A percentile compares a stretch with the other conserved stretches of the same genome.
These are phyloP conservation scores for Datura wrightii DNA, from an alignment of 257 asterid species.

Conservation along the genomic window DNA sequence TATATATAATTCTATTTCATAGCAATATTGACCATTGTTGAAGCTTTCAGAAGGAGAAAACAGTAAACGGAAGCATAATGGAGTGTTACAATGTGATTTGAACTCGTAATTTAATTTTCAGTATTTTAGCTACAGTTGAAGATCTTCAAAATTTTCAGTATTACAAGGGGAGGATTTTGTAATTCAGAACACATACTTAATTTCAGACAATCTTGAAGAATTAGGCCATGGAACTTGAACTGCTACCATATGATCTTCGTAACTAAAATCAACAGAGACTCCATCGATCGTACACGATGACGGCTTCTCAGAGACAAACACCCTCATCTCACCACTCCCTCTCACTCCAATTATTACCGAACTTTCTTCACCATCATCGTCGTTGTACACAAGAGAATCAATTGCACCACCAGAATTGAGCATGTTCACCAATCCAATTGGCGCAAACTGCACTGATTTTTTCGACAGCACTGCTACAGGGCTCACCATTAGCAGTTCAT, in stretches of 20 bases:
- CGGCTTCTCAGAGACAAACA: constrained; percentile 45
- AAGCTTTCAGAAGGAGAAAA: too few species aligned
- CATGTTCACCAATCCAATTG: constrained; percentile 55
- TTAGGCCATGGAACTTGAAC: constrained; percentile 44
- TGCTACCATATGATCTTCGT: constrained; percentile 37
- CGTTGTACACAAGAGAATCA: constrained; percentile 25
- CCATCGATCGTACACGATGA: constrained; percentile 37
- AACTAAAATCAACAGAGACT: constrained; percentile 29
- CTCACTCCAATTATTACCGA: constrained; percentile 36
- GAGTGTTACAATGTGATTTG: too few species aligned
- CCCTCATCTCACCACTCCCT: constrained; percentile 45
- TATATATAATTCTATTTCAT: too few species aligned
- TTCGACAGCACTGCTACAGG: constrained; percentile 37
- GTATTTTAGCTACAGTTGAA: not conserved
- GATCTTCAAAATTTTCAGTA: not conserved
- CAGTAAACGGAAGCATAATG: too few species aligned
- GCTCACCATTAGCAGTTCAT: constrained; percentile 45
- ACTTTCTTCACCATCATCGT: constrained; percentile 13
- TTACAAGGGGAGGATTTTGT: too few species aligned
- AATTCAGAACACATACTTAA: constrained; percentile 37
- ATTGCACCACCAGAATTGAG: constrained; percentile 52
- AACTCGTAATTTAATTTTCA: too few species aligned
- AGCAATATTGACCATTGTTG: too few species aligned
- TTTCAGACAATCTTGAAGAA: constrained; percentile 26
- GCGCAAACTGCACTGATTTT: constrained; percentile 45